Percentiles rank a stretch among this genome's conserved stretches.
Evolutionary conservation across 2,329 filamentous ascomycete species (phyloP).

Genomic region (Trichophyton verrucosum): DNA sequence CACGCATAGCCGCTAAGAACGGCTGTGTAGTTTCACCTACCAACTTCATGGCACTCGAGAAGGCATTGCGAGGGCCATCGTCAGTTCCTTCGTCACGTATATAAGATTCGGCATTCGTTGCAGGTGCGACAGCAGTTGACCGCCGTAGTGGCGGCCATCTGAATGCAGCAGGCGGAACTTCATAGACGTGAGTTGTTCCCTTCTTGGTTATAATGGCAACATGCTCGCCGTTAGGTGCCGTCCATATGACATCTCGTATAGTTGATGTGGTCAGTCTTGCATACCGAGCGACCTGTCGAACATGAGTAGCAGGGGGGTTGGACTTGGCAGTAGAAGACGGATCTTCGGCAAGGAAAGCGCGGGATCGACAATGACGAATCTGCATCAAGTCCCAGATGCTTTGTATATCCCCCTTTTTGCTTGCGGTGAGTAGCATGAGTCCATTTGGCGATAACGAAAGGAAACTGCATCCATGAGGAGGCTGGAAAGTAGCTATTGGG

Average conservation of each 20-base stretch:
- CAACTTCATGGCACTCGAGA: conserved; percentile 58
- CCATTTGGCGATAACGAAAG: conserved; percentile 38
- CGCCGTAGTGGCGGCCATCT: conserved; percentile 64
- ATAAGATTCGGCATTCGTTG: conserved; percentile 36
- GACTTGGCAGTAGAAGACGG: conserved; percentile 16
- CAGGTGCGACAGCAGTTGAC: conserved; percentile 35
- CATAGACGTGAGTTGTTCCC: conserved; percentile 87
- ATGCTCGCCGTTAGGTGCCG: conserved; percentile 64
- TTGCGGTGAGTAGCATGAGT: conserved; percentile 36
- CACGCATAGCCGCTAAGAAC: conserved; percentile 54
- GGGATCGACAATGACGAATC: conserved; percentile 31
- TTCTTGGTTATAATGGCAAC: conserved; percentile 84
- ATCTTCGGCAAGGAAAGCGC: conserved; percentile 28
- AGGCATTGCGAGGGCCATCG: conserved; percentile 32
- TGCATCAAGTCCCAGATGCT: conserved; percentile 42
- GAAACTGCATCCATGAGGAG: conserved; percentile 39
- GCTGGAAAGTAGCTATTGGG: conserved; percentile 35
- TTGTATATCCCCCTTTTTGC: conserved; percentile 38
- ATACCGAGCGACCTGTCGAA: conserved; percentile 78
- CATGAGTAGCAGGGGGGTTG: conserved; percentile 25
- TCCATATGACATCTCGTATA: conserved; percentile 84
- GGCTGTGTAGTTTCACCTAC: conserved; percentile 48
- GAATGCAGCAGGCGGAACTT: conserved; percentile 70
- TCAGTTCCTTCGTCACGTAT: conserved; percentile 39
- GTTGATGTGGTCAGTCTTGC: conserved; percentile 83